phyloP scores from a whole-genome alignment of 2,329 filamentous ascomycete species.

The Trichoderma gracile region DNA sequence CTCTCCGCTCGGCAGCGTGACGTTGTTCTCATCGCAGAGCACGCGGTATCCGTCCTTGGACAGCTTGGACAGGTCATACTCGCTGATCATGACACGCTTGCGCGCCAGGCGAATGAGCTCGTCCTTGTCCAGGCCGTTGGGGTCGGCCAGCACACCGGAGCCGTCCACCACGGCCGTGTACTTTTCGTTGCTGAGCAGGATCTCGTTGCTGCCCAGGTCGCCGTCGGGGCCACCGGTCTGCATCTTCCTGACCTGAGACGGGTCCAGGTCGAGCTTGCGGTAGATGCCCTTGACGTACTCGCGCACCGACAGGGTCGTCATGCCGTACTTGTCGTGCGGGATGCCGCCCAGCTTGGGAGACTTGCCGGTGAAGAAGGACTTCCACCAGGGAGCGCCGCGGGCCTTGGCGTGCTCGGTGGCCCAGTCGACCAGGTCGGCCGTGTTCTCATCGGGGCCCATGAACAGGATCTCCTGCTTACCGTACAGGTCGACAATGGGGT shows the following conservation, averaged over 20 bases:
- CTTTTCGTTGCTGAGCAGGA: slow-evolving; percentile 91
- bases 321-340: slow-evolving; percentile 92
- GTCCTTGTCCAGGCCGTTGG: slow-evolving; percentile 79
- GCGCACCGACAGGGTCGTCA: slow-evolving; percentile 95
- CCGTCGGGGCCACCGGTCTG: slow-evolving; percentile 97
- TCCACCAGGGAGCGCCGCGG: slow-evolving; percentile 96
- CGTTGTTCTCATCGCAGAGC: slow-evolving; percentile 84
- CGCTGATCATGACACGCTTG: slow-evolving; percentile 81
- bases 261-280: slow-evolving; percentile 89
- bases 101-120: slow-evolving; percentile 85
- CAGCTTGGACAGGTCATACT: slow-evolving; percentile 83
- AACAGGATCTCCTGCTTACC: slow-evolving; percentile 96
- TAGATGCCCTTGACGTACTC: slow-evolving; percentile 97
- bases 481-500: slow-evolving; percentile 93
- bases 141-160: slow-evolving; percentile 90
- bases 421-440: slow-evolving; percentile 95
- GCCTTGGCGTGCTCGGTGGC: slow-evolving; percentile 90
- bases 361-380: slow-evolving; percentile 99
- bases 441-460: slow-evolving; percentile 99
- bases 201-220: slow-evolving; percentile 96
- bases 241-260: slow-evolving; percentile 83
- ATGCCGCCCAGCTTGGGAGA: slow-evolving; percentile 94
- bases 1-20: slow-evolving; percentile 86
- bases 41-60: slow-evolving; percentile 88
- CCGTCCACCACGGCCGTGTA: slow-evolving; percentile 97